Conservation (phyloP, 2,329 filamentous ascomycete species). For the Xylaria sp. region DNA sequence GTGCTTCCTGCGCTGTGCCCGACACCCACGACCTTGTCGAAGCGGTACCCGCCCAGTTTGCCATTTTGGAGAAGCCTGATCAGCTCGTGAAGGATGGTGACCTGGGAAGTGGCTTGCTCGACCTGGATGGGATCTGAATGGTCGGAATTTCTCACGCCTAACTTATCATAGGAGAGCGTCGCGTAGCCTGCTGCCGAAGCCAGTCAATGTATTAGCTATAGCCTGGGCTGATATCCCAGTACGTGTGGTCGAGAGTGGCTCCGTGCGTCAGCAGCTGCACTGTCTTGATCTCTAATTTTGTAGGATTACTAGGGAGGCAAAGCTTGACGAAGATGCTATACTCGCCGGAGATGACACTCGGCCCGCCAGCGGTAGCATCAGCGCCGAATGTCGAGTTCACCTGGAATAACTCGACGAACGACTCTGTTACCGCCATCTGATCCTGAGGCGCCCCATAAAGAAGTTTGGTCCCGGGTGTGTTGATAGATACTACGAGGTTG, state of each 20-base stretch:
- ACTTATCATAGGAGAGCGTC: conserved; percentile 57
- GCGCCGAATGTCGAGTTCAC: conserved; percentile 39
- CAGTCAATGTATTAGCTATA: conserved; percentile 57
- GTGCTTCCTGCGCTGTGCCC: conserved; percentile 55
- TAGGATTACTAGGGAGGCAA: conserved; percentile 37
- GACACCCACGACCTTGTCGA: conserved; percentile 53
- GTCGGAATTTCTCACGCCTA: conserved; percentile 53
- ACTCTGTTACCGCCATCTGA: conserved; percentile 38
- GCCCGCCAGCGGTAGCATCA: conserved; percentile 24
- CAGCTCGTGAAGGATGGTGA: conserved; percentile 52
- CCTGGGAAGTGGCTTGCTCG: conserved; percentile 53
- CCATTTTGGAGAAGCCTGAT: conserved; percentile 45
- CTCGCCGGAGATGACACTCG: conserved; percentile 40
- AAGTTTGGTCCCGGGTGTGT: conserved; percentile 38
- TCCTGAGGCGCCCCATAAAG: conserved; percentile 39
- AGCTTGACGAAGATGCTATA: conserved; percentile 42
- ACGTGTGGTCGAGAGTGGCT: conserved; percentile 53
- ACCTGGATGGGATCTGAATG: conserved; percentile 53
- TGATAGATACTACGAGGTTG: conserved; percentile 36
- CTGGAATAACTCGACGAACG: conserved; percentile 40
- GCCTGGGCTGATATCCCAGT: conserved; percentile 53
- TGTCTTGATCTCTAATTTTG: conserved; percentile 37
- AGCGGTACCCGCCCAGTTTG: conserved; percentile 41
- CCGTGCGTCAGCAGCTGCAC: conserved; percentile 57
- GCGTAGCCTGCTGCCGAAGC: conserved; percentile 53